phyloP scores from a whole-genome alignment of 345 rosid genomes.

The Crucihimalaya himalaica region DNA sequence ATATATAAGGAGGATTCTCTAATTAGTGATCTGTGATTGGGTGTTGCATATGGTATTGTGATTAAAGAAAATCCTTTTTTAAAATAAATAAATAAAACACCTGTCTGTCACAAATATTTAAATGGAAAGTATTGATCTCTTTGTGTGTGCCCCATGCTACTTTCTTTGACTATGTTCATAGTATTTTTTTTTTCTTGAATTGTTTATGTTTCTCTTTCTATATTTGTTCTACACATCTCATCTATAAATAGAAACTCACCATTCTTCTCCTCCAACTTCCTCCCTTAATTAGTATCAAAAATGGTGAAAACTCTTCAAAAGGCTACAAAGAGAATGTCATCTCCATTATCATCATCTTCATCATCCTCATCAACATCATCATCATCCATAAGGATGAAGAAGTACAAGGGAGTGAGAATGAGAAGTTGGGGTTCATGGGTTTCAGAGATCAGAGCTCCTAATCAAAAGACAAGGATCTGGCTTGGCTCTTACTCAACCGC shows the following conservation, averaged over 20 bases:
- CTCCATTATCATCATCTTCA: constrained; percentile 36
- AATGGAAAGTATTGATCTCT: constrained; percentile 21
- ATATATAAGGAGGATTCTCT: neutral
- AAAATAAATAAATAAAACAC: neutral
- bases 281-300: constrained; percentile 14
- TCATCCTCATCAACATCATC: constrained; percentile 36
- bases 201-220: constrained; percentile 22
- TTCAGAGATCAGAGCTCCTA: constrained; percentile 96
- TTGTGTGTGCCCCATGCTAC: constrained; percentile 38
- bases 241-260: constrained; percentile 38
- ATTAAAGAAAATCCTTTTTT: constrained; percentile 5
- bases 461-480: constrained; percentile 95
- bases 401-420: constrained; percentile 96
- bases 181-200: neutral
- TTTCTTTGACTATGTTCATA: constrained; percentile 40
- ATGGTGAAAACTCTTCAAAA: constrained; percentile 68
- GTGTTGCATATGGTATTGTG: constrained; percentile 35
- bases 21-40: constrained; percentile 36
- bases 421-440: constrained; percentile 99
- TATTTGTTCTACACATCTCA: constrained; percentile 35
- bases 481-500: constrained; percentile 93
- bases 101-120: constrained; percentile 31
- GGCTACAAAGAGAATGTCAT: constrained; percentile 39
- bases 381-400: constrained; percentile 50
- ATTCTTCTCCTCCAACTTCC: constrained; percentile 28